Evolutionary conservation across 1,284 basidiomycete genomes (phyloP).

Genomic region (Moesziomyces antarcticus): DNA sequence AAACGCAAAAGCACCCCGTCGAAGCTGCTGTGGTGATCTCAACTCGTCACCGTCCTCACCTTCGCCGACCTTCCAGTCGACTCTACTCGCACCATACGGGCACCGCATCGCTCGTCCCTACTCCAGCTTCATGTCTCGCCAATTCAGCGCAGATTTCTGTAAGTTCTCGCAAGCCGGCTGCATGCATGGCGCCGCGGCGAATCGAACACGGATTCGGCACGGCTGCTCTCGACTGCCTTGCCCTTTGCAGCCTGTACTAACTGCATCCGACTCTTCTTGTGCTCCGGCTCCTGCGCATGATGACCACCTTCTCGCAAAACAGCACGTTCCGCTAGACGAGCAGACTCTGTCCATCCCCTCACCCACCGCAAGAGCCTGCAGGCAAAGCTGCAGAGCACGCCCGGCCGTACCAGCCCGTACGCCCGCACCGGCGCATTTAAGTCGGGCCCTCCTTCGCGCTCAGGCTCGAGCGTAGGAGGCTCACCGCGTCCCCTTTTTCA

Average conservation of each 20-base stretch:
- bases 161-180: conserved; percentile 13
- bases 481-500: conserved; percentile 38
- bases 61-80: neutral
- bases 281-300: no score
- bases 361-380: conserved; percentile 44
- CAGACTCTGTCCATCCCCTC: conserved; percentile 23
- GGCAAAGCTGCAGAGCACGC: conserved; percentile 34
- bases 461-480: conserved; percentile 40
- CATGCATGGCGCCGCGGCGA: neutral
- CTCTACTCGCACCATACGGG: conserved; percentile 6
- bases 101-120: conserved; percentile 21
- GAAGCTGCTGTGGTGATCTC: conserved; percentile 6
- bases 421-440: conserved; percentile 29
- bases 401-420: conserved; percentile 28
- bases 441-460: conserved; percentile 37
- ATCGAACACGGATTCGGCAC: neutral
- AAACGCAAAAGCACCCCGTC: conserved; percentile 8
- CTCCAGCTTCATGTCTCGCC: conserved; percentile 44
- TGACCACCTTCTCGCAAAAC: neutral
- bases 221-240: no score
- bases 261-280: no score
- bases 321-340: conserved; percentile 43
- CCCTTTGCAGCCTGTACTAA: no score
- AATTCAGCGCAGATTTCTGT: conserved; percentile 41
- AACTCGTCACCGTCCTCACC: conserved; percentile 3